Evolutionary conservation across 2,329 filamentous ascomycete genomes (phyloP), one percentile per base, ranked within the genome.

Genomic region (Pyrenochaeta sp.): DNA sequence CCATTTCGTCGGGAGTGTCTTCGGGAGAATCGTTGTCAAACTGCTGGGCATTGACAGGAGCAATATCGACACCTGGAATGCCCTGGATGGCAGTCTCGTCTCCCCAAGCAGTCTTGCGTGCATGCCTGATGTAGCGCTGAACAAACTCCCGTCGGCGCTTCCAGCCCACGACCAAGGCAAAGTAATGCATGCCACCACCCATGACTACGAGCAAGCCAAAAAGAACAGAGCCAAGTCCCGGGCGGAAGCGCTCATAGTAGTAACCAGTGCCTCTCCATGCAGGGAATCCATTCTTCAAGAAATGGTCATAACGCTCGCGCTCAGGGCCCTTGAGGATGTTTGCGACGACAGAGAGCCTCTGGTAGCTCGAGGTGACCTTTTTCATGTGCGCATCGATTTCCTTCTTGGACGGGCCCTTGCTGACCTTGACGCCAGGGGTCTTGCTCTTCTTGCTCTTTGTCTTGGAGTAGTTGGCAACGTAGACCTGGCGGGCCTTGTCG

Each of bases 181-280:
- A 77, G 74, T 96, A 99, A 76, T 99, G 94, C 24, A 89, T 86
- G 20, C 79, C 89, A 52, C 94, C 94, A 44, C 92, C 93, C 37
- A 88, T 83, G 38, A 90, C 83, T 51, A 96, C 70, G 72, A 97
- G 90, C 27, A 96, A 75, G 34, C 93, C 92, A 18, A 87, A 49
- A 37, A 97, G 73, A 31, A 96, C 94, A 10, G 89, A 89, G 46
- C 90, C 90, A 30, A 97, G 78, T 7, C 94, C 94, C 2, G 94
- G 94, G 14, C 94, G 84, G 81, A 93, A 96, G 44, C 94, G 86
- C 63, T 85, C 86, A 78, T 99, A 99, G 81, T 97, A 99, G 81
- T 99, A 99, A 51, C 94, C 93, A 30, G 93, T 96, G 45, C 94
- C 94, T 77, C 93, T 92, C 94, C 94, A 99, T 42, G 84, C 84